A percentile compares a stretch with the other conserved stretches of the same genome.
phyloP scores from a whole-genome alignment of 106 monocot species.

The Acorus gramineus region DNA sequence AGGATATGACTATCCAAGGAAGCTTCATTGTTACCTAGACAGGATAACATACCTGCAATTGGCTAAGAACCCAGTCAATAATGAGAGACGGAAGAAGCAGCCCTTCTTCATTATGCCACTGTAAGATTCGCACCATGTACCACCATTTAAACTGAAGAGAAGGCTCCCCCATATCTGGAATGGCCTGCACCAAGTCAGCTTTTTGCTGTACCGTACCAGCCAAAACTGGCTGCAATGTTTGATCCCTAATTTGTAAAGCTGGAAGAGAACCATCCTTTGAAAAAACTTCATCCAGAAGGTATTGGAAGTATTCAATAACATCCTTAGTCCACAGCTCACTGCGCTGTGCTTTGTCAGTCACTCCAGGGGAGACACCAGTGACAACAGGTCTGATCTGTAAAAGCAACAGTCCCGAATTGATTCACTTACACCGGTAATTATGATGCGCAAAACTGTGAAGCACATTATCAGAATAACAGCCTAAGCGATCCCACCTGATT shows the following conservation, averaged over 20 bases:
- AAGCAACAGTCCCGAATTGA: too few species aligned
- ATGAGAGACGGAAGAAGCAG: constrained; percentile 65
- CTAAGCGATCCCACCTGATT: constrained; percentile 58
- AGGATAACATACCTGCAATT: constrained; percentile 61
- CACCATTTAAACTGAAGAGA: constrained; percentile 65
- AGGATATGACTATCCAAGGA: too few species aligned
- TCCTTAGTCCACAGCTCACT: constrained; percentile 88
- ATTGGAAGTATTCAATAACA: constrained; percentile 74
- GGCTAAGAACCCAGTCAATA: constrained; percentile 71
- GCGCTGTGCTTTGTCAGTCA: constrained; percentile 75
- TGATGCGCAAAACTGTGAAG: too few species aligned
- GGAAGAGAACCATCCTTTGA: constrained; percentile 54
- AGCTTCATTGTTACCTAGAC: neutral
- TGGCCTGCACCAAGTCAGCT: constrained; percentile 24
- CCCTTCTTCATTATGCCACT: constrained; percentile 81
- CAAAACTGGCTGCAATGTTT: constrained; percentile 27
- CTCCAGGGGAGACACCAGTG: constrained; percentile 34
- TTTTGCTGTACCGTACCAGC: constrained; percentile 25
- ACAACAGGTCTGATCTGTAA: constrained; percentile 49
- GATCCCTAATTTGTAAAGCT: constrained; percentile 29
- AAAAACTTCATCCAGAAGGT: constrained; percentile 73
- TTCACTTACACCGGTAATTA: too few species aligned
- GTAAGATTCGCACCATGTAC: constrained; percentile 71
- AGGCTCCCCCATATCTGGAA: constrained; percentile 48
- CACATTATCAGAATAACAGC: too few species aligned